These are phyloP conservation scores for Pittosporum tobira DNA, from an alignment of 129 eudicot species.

Conservation along the genomic window DNA sequence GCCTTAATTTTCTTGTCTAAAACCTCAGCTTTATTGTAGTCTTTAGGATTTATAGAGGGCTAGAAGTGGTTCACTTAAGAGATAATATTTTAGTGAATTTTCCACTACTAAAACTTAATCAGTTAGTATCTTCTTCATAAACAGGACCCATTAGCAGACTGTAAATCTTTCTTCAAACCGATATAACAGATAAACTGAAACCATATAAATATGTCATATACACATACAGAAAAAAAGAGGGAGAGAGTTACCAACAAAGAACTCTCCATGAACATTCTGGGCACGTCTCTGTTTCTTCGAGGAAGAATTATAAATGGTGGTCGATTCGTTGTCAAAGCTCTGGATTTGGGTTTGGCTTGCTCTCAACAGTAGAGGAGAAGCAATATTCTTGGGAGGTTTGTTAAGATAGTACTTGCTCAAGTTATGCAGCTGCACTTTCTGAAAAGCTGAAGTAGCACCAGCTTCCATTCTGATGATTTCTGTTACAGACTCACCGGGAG, in stretches of 20 bases:
- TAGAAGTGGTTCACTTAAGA: too few species aligned
- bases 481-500: too few species aligned
- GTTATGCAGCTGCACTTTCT: neutral
- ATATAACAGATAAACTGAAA: neutral
- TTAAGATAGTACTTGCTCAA: neutral
- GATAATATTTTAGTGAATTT: too few species aligned
- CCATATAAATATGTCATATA: neutral
- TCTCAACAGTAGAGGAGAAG: neutral
- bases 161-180: neutral
- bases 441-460: neutral
- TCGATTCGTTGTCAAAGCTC: neutral
- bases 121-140: neutral
- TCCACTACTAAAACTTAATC: too few species aligned
- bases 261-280: slow-evolving; percentile 43
- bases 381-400: neutral
- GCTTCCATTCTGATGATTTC: neutral
- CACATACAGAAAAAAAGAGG: neutral
- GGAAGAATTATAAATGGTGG: neutral
- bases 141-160: neutral
- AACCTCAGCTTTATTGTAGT: too few species aligned
- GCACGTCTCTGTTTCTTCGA: slow-evolving; percentile 33
- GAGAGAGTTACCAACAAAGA: slow-evolving; percentile 39
- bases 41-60: too few species aligned
- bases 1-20: too few species aligned
- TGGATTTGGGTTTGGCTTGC: slow-evolving; percentile 12